Conservation (phyloP, 495 filamentous ascomycete species). For the Tuber umbilicatum region DNA sequence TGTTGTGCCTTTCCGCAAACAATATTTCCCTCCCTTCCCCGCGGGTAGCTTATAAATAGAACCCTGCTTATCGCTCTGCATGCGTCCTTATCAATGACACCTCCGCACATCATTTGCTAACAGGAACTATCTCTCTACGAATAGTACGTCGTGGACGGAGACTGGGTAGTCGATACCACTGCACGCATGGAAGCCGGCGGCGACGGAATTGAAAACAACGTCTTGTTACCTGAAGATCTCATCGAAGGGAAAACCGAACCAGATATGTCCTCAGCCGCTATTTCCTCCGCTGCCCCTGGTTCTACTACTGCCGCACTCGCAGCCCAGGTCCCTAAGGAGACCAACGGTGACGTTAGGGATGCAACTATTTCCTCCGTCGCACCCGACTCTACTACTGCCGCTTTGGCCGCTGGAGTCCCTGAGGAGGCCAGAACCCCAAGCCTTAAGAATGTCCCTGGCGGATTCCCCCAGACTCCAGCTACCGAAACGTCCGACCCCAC, state of each 20-base stretch:
- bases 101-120: conserved; percentile 15
- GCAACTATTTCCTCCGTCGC: conserved; percentile 62
- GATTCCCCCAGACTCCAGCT: conserved; percentile 65
- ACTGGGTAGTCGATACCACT: conserved; percentile 73
- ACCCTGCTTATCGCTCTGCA: not conserved
- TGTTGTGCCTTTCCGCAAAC: not conserved
- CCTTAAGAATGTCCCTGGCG: conserved; percentile 56
- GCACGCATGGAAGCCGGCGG: conserved; percentile 70
- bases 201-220: conserved; percentile 79
- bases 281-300: conserved; percentile 54
- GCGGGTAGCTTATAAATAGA: not conserved
- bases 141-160: conserved; percentile 84
- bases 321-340: conserved; percentile 61
- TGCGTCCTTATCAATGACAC: not conserved
- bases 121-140: not conserved
- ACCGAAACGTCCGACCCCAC: conserved; percentile 37
- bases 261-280: conserved; percentile 30
- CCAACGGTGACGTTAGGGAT: conserved; percentile 32
- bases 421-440: conserved; percentile 43
- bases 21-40: not conserved
- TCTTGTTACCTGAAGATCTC: conserved; percentile 71
- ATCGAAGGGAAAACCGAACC: conserved; percentile 42
- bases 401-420: conserved; percentile 63
- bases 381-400: conserved; percentile 67
- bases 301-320: conserved; percentile 71